A percentile compares a stretch with the other conserved stretches of the same genome.
These are phyloP conservation scores for Tulasnella calospora DNA, from an alignment of 768 basidiomycete genomes.

Conservation along the genomic window DNA sequence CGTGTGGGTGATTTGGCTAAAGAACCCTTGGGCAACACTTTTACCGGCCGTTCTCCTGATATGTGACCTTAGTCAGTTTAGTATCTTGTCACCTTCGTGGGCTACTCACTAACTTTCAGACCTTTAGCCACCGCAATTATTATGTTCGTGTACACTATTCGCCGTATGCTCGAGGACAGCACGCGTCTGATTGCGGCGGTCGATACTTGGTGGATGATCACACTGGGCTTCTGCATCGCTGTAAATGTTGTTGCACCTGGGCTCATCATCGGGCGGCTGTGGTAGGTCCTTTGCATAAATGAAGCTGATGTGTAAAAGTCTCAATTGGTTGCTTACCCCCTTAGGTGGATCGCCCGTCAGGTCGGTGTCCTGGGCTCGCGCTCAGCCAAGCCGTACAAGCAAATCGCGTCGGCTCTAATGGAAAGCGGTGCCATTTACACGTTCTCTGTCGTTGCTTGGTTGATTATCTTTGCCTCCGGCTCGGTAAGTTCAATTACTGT, in stretches of 20 bases:
- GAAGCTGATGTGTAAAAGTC: background rate
- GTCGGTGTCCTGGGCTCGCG: conserved; percentile 4
- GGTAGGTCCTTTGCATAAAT: background rate
- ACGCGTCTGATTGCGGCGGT: background rate
- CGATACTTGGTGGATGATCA: conserved; percentile 24
- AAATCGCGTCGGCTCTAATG: conserved; percentile 20
- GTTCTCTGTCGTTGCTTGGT: conserved; percentile 19
- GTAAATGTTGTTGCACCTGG: conserved; percentile 20
- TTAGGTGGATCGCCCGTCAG: conserved; percentile 18
- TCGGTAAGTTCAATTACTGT: conserved; percentile 11
- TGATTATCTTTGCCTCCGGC: conserved; percentile 22
- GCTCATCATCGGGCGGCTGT: conserved; percentile 21
- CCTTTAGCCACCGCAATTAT: conserved; percentile 10
- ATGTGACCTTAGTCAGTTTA: background rate
- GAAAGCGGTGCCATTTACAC: conserved; percentile 22
- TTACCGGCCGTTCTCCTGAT: background rate
- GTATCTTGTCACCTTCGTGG: background rate
- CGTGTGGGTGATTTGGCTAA: conserved; percentile 20
- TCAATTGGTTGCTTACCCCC: background rate
- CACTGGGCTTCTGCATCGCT: conserved; percentile 22
- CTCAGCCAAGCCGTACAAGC: conserved; percentile 20
- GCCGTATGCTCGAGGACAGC: background rate
- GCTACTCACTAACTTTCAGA: background rate
- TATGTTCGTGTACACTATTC: conserved; percentile 21
- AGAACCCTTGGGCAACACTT: conserved; percentile 7